Evolutionary conservation across 352 stramenopile genomes (phyloP).

Genomic region (Blastocystis sp.): DNA sequence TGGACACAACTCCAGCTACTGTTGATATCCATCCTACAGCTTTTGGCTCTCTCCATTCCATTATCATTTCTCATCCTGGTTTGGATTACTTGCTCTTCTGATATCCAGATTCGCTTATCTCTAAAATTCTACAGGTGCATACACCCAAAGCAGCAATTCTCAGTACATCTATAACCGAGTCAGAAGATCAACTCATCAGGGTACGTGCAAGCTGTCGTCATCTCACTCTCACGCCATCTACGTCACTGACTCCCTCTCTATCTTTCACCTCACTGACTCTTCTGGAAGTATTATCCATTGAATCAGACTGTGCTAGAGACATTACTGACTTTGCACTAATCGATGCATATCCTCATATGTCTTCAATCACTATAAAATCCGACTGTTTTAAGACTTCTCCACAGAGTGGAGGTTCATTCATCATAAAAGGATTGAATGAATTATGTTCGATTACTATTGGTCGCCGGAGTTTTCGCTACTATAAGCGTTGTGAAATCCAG

Average conservation of each 20-base stretch:
- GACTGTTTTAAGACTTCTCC: background rate
- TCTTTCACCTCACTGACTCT: background rate
- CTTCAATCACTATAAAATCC: background rate
- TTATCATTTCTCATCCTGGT: too few relatives aligned
- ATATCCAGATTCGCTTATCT: background rate
- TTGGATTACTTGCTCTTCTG: background rate
- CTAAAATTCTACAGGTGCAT: background rate
- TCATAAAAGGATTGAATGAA: background rate
- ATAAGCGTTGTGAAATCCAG: too few relatives aligned
- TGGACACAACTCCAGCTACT: too few relatives aligned
- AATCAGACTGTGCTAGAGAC: background rate
- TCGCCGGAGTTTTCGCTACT: background rate
- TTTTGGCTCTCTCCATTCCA: too few relatives aligned
- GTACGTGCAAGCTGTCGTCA: background rate
- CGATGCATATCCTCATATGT: background rate
- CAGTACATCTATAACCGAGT: background rate
- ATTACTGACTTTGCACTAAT: background rate
- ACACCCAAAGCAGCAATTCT: background rate
- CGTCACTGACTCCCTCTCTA: background rate
- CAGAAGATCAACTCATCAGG: background rate
- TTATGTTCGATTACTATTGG: background rate
- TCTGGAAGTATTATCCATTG: background rate
- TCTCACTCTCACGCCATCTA: background rate
- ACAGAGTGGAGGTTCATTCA: background rate
- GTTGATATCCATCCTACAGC: too few relatives aligned